Conservation (phyloP, 768 basidiomycete genomes). For the Candolleomyces efflorescens region DNA sequence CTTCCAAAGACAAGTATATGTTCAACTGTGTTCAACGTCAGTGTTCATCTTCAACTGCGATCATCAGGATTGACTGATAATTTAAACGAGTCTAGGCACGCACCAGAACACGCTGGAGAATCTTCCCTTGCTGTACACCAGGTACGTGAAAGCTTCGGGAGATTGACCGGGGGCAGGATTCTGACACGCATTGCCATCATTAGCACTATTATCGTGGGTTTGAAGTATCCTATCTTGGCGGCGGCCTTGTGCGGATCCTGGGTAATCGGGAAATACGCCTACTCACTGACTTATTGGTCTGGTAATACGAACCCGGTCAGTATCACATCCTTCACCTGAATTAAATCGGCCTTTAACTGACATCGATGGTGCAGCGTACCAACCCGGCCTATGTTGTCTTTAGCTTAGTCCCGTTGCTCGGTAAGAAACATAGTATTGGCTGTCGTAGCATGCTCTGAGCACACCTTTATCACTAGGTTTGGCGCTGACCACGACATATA, state of each 20-base stretch:
- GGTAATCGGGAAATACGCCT: neutral
- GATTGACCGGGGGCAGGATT: neutral
- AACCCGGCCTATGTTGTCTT: neutral
- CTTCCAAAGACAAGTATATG: slow-evolving; percentile 43
- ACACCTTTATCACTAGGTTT: neutral
- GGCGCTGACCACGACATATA: slow-evolving; percentile 18
- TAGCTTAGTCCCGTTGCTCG: neutral
- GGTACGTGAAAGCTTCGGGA: slow-evolving; percentile 26
- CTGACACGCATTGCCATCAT: neutral
- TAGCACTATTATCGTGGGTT: neutral
- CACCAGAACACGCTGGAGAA: slow-evolving; percentile 64
- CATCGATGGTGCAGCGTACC: neutral
- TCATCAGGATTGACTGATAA: neutral
- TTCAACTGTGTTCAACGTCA: slow-evolving; percentile 76
- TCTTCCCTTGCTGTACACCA: slow-evolving; percentile 37
- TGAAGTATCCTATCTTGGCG: neutral
- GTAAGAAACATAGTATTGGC: neutral
- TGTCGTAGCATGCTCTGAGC: neutral
- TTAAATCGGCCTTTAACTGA: neutral
- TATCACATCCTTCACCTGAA: neutral
- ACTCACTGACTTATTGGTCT: neutral
- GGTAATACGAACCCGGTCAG: neutral
- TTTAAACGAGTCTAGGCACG: slow-evolving; percentile 40
- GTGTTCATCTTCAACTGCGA: slow-evolving; percentile 11
- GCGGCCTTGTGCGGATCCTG: neutral